Evolutionary conservation across 163 green algal genomes (phyloP), one percentile per base, ranked within the genome.

Genomic region (Coccomyxa subellipsoidea): DNA sequence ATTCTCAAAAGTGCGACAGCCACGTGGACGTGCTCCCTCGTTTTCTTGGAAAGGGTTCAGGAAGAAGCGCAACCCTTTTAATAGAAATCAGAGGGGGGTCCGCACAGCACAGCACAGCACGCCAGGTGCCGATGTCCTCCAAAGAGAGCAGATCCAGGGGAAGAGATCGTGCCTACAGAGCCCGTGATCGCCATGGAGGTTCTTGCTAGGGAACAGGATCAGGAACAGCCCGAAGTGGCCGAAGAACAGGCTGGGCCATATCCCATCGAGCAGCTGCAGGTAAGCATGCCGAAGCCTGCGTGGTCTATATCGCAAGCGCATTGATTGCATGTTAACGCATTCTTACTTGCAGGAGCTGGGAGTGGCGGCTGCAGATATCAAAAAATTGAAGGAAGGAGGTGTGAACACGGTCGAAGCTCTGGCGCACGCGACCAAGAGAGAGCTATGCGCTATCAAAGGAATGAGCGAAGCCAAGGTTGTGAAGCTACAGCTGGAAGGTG

Each of bases 381-480:
- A 98, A 85, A 99, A 99, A 87, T 90, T 99, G 4, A 93, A 91
- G n/a, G 96, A 98, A 12, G 94, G 88, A 54, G 94, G 94, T 34
- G 80, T 95, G 0, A 85, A 96, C 85, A 97, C 95, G 0, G 88
- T 98, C 6, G 95, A 98, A 73, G 84, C 86, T 32, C 80, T 99
- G 8, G 93, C 95, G 8, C 91, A 96, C 86, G 89, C 93, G 7
- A 87, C 92, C 32, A 97, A 93, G 85, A 93, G 92, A 35, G 92
- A 98, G 79, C 90, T 99, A 7, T 81, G 86, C 4, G 84, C 88
- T 25, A 96, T 99, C 87, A 99, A 99, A 81, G 97, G 97, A 59
- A 86, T 99, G 38, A 98, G 95, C 84, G 96, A 99, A 77, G 92
- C 91, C 32, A 99, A 99, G 82, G 94, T 97, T 12, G 91, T 96